Conservation (phyloP, 1,284 basidiomycete genomes). For the Athelia sp. region DNA sequence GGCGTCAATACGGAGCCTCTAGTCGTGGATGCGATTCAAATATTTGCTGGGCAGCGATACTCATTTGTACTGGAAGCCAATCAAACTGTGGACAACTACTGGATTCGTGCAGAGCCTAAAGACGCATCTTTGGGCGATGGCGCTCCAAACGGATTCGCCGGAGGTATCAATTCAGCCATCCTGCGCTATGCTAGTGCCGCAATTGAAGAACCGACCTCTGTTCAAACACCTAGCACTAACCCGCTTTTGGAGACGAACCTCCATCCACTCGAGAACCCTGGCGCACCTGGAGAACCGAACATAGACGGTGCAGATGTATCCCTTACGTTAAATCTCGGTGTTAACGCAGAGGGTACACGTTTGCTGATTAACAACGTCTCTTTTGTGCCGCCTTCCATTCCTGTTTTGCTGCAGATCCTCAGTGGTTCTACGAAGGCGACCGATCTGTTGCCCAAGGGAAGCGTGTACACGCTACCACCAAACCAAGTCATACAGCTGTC, state of each 20-base stretch:
- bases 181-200: neutral
- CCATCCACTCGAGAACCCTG: constrained; percentile 27
- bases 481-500: constrained; percentile 30
- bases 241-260: constrained; percentile 27
- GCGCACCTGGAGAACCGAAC: constrained; percentile 22
- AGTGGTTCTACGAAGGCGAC: constrained; percentile 23
- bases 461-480: constrained; percentile 21
- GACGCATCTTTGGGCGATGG: constrained; percentile 2
- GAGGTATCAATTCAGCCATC: constrained; percentile 25
- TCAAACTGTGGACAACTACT: constrained; percentile 33
- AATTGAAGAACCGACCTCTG: constrained; percentile 8
- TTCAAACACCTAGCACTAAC: constrained; percentile 6
- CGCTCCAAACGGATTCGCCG: constrained; percentile 1
- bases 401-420: constrained; percentile 31
- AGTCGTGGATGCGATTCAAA: constrained; percentile 34
- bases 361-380: constrained; percentile 17
- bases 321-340: constrained; percentile 14
- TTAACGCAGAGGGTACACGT: constrained; percentile 6
- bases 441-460: constrained; percentile 22
- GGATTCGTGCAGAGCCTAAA: constrained; percentile 23
- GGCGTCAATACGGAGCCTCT: constrained; percentile 36
- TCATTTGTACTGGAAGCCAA: constrained; percentile 25
- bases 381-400: constrained; percentile 24
- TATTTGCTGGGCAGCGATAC: constrained; percentile 25
- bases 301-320: constrained; percentile 25